Evolutionary conservation across 208 protist species (phyloP), one percentile per base, ranked within the genome.

Genomic region (Crithidia sp.): DNA sequence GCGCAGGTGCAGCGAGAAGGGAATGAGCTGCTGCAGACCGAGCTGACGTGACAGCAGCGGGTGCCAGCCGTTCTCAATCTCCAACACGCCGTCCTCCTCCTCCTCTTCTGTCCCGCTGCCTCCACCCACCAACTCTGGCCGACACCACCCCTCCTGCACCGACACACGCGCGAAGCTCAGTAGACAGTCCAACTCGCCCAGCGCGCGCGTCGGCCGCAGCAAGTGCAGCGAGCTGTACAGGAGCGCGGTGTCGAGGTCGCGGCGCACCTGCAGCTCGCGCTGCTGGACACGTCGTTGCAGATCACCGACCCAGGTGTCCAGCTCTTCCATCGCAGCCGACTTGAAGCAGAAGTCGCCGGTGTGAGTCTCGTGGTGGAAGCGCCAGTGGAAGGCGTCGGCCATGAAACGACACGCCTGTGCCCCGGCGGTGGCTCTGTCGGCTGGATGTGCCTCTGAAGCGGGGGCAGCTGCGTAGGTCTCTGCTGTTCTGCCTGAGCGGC

Each of bases 171-270:
- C 82, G 67, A 96, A 91, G 16, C 82, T 81, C 57, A 91, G 67
- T 5, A 95, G 81, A 65, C 86, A 94, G 79, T 97, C 92, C 54
- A 97, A 70, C 76, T 92, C 82, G 10, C 89, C 89, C 17, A 94
- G 49, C 28, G 70, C 71, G 8, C 74, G 81, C 5, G 75, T 77
- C 16, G 84, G 77, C 2, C 85, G 82, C 61, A 95, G 78, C 17
- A 97, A 58, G 56, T 84, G 81, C 2, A 90, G 82, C 7, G 88
- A 91, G 70, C 74, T 72, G 58, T 81, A 83, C 28, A 95, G 73
- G 45, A 97, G 81, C 16, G 66, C 57, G 12, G 82, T 81, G 56
- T 97, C 92, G 40, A 95, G 55, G 45, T 71, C 72, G 36, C 82
- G 74, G 16, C 83, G 87, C 54, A 94, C 67, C 62, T 86, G 83